These are phyloP conservation scores for Fusarium abutilonis DNA, from an alignment of 2,329 filamentous ascomycete genomes.

Conservation along the genomic window DNA sequence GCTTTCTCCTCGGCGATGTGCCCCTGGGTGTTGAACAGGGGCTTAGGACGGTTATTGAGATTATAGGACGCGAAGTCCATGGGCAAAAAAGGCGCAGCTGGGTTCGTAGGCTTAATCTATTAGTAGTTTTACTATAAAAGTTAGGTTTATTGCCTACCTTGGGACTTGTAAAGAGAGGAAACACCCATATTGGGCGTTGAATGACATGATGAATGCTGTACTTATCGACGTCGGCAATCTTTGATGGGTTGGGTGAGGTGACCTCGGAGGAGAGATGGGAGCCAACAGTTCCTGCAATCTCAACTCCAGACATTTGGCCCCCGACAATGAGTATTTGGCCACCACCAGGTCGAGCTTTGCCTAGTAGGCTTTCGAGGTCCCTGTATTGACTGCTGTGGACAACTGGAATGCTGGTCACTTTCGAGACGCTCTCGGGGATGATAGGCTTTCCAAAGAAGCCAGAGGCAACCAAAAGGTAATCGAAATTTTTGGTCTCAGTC, in stretches of 20 bases:
- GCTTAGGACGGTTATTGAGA: conserved; percentile 66
- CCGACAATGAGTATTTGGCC: conserved; percentile 79
- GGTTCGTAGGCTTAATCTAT: conserved; percentile 52
- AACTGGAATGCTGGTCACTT: conserved; percentile 57
- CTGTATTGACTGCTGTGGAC: conserved; percentile 77
- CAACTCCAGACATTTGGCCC: conserved; percentile 84
- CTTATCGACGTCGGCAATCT: conserved; percentile 56
- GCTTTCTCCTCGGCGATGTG: conserved; percentile 70
- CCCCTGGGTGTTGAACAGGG: conserved; percentile 71
- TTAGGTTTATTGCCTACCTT: conserved; percentile 51
- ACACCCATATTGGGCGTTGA: conserved; percentile 75
- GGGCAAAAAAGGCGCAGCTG: conserved; percentile 72
- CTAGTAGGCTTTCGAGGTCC: conserved; percentile 61
- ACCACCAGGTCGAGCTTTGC: conserved; percentile 49
- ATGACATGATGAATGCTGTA: conserved; percentile 74
- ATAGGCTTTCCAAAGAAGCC: conserved; percentile 77
- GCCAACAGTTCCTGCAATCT: conserved; percentile 78
- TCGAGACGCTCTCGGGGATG: conserved; percentile 57
- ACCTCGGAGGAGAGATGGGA: conserved; percentile 73
- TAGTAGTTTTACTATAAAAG: not conserved
- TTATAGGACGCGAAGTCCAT: conserved; percentile 80
- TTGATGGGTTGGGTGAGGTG: conserved; percentile 60
- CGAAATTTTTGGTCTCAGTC: conserved; percentile 65
- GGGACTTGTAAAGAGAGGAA: conserved; percentile 68
- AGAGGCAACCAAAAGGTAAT: conserved; percentile 76